A percentile compares a stretch with the other conserved stretches of the same genome.
Evolutionary conservation across 768 basidiomycete species (phyloP).

Genomic region (Mycena rebaudengoi): DNA sequence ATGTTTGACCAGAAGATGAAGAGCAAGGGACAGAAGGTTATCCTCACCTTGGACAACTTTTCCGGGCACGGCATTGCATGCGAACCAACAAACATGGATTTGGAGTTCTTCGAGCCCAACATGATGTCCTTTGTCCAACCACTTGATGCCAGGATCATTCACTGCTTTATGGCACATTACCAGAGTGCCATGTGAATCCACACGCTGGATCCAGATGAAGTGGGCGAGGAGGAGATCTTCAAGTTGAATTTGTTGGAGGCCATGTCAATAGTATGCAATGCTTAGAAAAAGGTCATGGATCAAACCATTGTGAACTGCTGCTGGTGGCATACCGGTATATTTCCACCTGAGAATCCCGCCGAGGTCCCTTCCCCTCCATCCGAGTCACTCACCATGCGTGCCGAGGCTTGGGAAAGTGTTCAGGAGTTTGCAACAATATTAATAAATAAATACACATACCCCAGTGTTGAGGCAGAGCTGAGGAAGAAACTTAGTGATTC

Average conservation of each 20-base stretch:
- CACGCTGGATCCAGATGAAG: conserved; percentile 25
- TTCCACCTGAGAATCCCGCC: no score
- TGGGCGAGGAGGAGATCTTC: conserved; percentile 29
- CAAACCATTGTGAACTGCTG: conserved; percentile 37
- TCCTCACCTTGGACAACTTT: conserved; percentile 35
- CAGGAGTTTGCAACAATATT: no score
- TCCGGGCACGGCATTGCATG: conserved; percentile 28
- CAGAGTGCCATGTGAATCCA: not conserved
- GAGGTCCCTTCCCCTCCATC: no score
- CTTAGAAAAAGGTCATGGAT: conserved; percentile 30
- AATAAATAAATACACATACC: no score
- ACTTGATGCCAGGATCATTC: conserved; percentile 35
- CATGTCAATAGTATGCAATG: not conserved
- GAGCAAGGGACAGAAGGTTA: conserved; percentile 13
- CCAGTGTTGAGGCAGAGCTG: no score
- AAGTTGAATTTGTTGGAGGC: conserved; percentile 15
- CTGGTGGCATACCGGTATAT: conserved; percentile 37
- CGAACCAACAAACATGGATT: conserved; percentile 28
- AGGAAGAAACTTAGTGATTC: no score
- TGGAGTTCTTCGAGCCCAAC: conserved; percentile 34
- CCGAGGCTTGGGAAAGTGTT: no score
- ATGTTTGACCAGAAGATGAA: conserved; percentile 24
- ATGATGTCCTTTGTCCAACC: conserved; percentile 39
- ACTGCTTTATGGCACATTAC: conserved; percentile 17
- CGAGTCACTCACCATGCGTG: no score